Conservation (phyloP, 2,329 filamentous ascomycete genomes). For the Lecanosticta acicola region DNA sequence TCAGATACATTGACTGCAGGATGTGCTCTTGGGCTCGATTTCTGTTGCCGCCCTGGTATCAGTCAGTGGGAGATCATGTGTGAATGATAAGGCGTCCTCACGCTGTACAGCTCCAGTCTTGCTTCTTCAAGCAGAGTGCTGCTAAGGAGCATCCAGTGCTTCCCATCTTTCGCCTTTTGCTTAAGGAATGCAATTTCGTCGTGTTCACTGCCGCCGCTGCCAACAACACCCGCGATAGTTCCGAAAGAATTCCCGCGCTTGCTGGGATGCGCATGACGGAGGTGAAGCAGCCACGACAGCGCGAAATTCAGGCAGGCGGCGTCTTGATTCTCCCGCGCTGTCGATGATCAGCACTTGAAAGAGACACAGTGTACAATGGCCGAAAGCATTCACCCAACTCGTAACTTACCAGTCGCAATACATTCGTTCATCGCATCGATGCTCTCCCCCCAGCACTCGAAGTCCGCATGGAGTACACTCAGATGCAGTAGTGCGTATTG, state of each 20-base stretch:
- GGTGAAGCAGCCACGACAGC: slow-evolving; percentile 92
- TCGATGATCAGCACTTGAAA: slow-evolving; percentile 7
- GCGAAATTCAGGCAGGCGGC: slow-evolving; percentile 90
- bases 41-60: slow-evolving; percentile 14
- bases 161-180: slow-evolving; percentile 75
- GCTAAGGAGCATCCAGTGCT: slow-evolving; percentile 79
- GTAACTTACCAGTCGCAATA: slow-evolving; percentile 60
- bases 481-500: slow-evolving; percentile 93
- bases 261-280: slow-evolving; percentile 75
- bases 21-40: slow-evolving; percentile 67
- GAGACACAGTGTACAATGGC: not conserved
- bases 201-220: slow-evolving; percentile 48
- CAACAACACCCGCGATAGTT: slow-evolving; percentile 23
- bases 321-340: slow-evolving; percentile 83
- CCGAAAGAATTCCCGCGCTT: slow-evolving; percentile 18
- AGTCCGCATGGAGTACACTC: slow-evolving; percentile 89
- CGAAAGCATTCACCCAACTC: too few species aligned
- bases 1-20: slow-evolving; percentile 74
- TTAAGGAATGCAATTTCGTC: slow-evolving; percentile 81
- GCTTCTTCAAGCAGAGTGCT: slow-evolving; percentile 81
- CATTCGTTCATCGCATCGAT: slow-evolving; percentile 93
- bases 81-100: slow-evolving; percentile 41
- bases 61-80: slow-evolving; percentile 4
- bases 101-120: slow-evolving; percentile 68
- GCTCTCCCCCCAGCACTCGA: slow-evolving; percentile 84